Conservation (phyloP, 345 rosid species). For the Clarkia xantiana region DNA sequence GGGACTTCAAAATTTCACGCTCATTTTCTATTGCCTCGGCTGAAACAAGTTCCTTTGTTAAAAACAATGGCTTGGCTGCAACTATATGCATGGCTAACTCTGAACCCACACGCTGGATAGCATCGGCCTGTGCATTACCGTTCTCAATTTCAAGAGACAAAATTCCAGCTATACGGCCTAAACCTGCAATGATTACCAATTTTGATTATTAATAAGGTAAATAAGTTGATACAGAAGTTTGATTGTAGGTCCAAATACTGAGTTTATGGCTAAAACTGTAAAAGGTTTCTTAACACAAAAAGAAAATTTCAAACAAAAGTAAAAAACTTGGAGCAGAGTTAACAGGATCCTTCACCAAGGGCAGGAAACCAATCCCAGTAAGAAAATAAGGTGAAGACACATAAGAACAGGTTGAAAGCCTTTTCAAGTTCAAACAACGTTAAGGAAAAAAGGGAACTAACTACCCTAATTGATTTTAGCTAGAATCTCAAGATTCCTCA, state of each 20-base stretch:
- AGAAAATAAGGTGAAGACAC: no score
- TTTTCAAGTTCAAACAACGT: no score
- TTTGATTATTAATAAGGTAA: neutral
- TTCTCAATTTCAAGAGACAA: constrained; percentile 65
- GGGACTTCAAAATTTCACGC: constrained; percentile 81
- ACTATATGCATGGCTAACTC: constrained; percentile 97
- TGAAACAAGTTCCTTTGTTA: constrained; percentile 59
- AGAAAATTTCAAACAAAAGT: no score
- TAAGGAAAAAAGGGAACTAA: no score
- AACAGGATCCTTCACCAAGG: no score
- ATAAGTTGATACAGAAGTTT: no score
- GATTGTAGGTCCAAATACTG: no score
- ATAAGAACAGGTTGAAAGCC: no score
- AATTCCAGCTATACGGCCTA: constrained; percentile 89
- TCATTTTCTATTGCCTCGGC: constrained; percentile 63
- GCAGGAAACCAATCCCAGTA: no score
- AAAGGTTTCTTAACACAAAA: no score
- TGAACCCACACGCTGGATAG: constrained; percentile 58
- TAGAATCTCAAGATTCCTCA: neutral
- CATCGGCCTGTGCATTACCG: constrained; percentile 35
- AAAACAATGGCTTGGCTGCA: constrained; percentile 76
- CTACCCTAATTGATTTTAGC: neutral
- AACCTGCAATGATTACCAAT: constrained; percentile 31
- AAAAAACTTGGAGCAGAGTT: no score
- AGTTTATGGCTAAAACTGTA: no score